Conservation (phyloP, 345 rosid species). For the Acer campestre region DNA sequence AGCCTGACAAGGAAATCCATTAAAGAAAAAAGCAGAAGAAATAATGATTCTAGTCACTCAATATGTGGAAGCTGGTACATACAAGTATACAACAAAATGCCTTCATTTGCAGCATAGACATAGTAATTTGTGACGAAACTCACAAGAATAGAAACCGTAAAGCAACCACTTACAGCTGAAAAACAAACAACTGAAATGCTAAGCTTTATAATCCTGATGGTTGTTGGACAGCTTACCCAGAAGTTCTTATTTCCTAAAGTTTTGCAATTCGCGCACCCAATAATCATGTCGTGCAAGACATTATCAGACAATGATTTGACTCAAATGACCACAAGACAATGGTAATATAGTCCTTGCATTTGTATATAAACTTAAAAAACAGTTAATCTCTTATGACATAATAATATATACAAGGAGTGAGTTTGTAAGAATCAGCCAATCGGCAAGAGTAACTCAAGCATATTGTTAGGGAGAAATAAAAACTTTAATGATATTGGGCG, state of each 20-base stretch:
- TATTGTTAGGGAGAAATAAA: neutral
- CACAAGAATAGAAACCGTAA: neutral
- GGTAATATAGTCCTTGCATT: neutral
- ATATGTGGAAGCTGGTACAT: neutral
- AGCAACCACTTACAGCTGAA: neutral
- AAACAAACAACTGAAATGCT: neutral
- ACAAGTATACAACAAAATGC: neutral
- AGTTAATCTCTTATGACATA: neutral
- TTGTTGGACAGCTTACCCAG: neutral
- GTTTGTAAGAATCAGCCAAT: neutral
- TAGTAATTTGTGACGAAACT: neutral
- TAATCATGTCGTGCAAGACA: neutral
- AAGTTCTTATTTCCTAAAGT: slow-evolving; percentile 1
- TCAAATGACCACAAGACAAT: neutral
- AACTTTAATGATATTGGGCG: neutral
- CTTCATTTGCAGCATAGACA: neutral
- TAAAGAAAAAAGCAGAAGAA: neutral
- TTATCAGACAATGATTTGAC: neutral
- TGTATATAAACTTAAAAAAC: neutral
- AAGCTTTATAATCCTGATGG: neutral
- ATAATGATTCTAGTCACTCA: neutral
- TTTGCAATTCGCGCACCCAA: neutral
- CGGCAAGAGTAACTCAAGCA: neutral
- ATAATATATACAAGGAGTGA: neutral
- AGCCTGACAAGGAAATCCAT: neutral